phyloP scores from a whole-genome alignment of 2,329 filamentous ascomycete genomes.

The Aspergillus aculeatus region DNA sequence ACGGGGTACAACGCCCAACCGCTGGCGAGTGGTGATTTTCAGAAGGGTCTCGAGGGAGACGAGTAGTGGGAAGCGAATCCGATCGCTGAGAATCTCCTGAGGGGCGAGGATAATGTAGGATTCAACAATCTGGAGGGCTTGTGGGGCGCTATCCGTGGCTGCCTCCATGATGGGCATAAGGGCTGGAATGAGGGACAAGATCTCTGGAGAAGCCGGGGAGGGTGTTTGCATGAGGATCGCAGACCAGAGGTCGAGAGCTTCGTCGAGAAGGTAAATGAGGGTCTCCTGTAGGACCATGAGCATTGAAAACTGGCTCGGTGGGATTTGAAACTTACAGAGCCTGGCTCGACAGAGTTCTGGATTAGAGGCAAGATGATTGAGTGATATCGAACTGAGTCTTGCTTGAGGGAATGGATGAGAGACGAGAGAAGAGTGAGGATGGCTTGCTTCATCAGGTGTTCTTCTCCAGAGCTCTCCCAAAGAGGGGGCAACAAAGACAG shows the following conservation, averaged over 20 bases:
- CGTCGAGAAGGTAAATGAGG: constrained; percentile 81
- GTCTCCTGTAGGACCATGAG: constrained; percentile 47
- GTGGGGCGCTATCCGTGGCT: constrained; percentile 61
- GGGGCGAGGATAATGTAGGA: constrained; percentile 68
- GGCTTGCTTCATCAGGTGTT: constrained; percentile 90
- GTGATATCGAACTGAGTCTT: constrained; percentile 75
- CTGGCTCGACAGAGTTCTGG: constrained; percentile 71
- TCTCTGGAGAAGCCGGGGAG: constrained; percentile 57
- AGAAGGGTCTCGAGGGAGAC: constrained; percentile 42
- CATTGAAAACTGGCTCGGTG: neutral
- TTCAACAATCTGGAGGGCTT: constrained; percentile 65
- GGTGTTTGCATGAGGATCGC: constrained; percentile 68
- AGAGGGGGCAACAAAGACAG: constrained; percentile 75
- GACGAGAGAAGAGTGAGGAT: constrained; percentile 83
- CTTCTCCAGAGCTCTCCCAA: constrained; percentile 82
- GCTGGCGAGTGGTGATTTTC: constrained; percentile 37
- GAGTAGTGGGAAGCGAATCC: constrained; percentile 38
- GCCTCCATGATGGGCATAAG: constrained; percentile 67
- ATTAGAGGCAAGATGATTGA: constrained; percentile 78
- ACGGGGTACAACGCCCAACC: constrained; percentile 42
- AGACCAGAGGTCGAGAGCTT: constrained; percentile 86
- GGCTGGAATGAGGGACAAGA: constrained; percentile 63
- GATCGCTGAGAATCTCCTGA: constrained; percentile 43
- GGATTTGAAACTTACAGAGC: constrained; percentile 54
- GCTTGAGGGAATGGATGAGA: constrained; percentile 81